A percentile compares a stretch with the other conserved stretches of the same genome.
Evolutionary conservation across 2,329 filamentous ascomycete genomes (phyloP).

Genomic region (Penicillium glabrum): DNA sequence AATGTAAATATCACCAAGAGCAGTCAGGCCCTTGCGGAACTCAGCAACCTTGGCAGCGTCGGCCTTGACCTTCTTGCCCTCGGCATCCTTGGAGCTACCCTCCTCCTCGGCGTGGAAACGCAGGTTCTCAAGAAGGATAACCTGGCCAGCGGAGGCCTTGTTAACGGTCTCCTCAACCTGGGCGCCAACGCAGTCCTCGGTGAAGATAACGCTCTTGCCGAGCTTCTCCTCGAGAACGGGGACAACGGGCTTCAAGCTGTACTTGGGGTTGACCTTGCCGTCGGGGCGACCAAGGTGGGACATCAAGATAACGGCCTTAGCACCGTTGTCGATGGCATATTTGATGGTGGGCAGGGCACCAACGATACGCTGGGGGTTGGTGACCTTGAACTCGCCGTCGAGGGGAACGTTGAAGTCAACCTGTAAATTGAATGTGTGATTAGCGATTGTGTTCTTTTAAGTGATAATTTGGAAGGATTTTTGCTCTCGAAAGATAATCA

Average conservation of each 20-base stretch:
- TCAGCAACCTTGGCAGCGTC: constrained; percentile 88
- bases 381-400: constrained; percentile 87
- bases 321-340: constrained; percentile 84
- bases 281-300: constrained; percentile 96
- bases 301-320: constrained; percentile 94
- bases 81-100: constrained; percentile 88
- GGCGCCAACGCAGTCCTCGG: constrained; percentile 84
- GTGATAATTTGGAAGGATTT: constrained; percentile 16
- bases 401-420: constrained; percentile 99
- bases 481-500: constrained; percentile 19
- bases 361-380: constrained; percentile 97
- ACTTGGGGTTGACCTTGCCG: constrained; percentile 86
- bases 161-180: constrained; percentile 89
- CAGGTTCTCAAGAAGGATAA: constrained; percentile 94
- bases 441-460: neutral
- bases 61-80: constrained; percentile 97
- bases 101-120: constrained; percentile 99
- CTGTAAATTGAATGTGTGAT: constrained; percentile 46
- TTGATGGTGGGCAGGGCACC: constrained; percentile 95
- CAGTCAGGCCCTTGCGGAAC: constrained; percentile 94
- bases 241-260: constrained; percentile 89
- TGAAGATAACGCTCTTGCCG: constrained; percentile 80
- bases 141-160: constrained; percentile 74
- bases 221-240: constrained; percentile 89
- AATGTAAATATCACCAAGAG: constrained; percentile 92